Conservation (phyloP, 2,329 filamentous ascomycete genomes). For the Xylaria sp. region DNA sequence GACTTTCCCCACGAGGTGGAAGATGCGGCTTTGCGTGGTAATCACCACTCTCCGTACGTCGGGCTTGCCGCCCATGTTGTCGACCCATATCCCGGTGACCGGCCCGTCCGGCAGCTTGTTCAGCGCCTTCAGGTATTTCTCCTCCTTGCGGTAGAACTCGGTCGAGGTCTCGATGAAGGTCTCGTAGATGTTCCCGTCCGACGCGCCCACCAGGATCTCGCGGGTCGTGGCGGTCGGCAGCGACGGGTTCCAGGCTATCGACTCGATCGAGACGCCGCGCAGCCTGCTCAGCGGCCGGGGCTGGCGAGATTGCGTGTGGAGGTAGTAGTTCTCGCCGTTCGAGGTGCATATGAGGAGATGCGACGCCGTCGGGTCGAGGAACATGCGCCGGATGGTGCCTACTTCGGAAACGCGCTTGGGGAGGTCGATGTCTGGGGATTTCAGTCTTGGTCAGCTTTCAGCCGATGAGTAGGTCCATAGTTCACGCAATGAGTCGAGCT, state of each 20-base stretch:
- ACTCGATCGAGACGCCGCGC: slow-evolving; percentile 85
- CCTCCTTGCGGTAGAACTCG: slow-evolving; percentile 94
- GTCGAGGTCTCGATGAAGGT: slow-evolving; percentile 91
- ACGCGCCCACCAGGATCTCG: slow-evolving; percentile 87
- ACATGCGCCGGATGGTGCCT: slow-evolving; percentile 92
- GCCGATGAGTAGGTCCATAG: not conserved
- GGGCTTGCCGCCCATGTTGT: slow-evolving; percentile 66
- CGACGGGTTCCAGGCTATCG: slow-evolving; percentile 92
- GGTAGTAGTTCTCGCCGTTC: slow-evolving; percentile 94
- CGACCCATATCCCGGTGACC: slow-evolving; percentile 84
- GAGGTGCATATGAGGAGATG: slow-evolving; percentile 91
- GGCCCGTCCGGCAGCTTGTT: slow-evolving; percentile 82
- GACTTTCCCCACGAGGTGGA: slow-evolving; percentile 80
- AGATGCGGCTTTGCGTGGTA: slow-evolving; percentile 74
- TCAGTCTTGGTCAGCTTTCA: slow-evolving; percentile 16
- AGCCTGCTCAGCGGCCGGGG: slow-evolving; percentile 80
- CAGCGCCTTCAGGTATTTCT: slow-evolving; percentile 84
- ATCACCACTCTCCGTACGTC: slow-evolving; percentile 80
- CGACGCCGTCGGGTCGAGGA: slow-evolving; percentile 94
- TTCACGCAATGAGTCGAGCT: slow-evolving; percentile 44
- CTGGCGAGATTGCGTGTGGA: slow-evolving; percentile 90
- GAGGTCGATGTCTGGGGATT: slow-evolving; percentile 82
- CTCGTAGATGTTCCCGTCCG: slow-evolving; percentile 96
- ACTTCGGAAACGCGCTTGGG: slow-evolving; percentile 91
- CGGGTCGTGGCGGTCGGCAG: slow-evolving; percentile 90